Percentiles rank a stretch among this genome's conserved stretches.
phyloP scores from a whole-genome alignment of 208 protist species.

The Leishmania lainsoni region DNA sequence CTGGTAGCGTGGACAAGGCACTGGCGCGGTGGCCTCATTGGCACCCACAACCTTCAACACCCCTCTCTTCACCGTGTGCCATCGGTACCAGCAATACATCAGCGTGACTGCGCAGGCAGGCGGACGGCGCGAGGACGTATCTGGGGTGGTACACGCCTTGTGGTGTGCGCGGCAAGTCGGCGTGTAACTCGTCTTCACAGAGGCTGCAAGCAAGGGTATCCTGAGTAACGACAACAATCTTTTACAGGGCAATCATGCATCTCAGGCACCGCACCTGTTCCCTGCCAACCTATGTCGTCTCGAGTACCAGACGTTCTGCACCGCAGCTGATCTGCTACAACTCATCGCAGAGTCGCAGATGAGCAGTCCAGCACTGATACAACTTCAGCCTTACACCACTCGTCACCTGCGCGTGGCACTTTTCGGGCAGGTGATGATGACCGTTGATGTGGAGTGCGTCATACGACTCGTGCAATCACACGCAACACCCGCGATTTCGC shows the following conservation, averaged over 20 bases:
- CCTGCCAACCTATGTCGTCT: constrained; percentile 3
- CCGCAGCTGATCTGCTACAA: constrained; percentile 18
- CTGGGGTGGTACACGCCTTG: constrained; percentile 13
- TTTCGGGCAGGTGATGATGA: constrained; percentile 1
- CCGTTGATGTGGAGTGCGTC: constrained; percentile 3
- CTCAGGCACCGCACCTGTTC: background rate
- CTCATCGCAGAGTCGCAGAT: constrained; percentile 9
- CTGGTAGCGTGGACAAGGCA: background rate
- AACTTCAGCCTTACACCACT: background rate
- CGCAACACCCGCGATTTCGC: background rate
- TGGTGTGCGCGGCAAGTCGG: constrained; percentile 10
- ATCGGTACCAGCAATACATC: constrained; percentile 15
- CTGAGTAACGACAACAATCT: background rate
- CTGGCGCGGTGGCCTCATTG: background rate
- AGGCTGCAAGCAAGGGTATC: background rate
- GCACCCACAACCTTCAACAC: background rate
- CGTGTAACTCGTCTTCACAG: constrained; percentile 8
- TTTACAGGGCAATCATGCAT: background rate
- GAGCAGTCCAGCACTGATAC: background rate
- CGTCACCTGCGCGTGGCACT: constrained; percentile 3
- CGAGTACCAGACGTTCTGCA: background rate
- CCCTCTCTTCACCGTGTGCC: constrained; percentile 10
- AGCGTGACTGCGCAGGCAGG: background rate
- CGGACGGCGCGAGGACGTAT: background rate
- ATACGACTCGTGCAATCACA: constrained; percentile 10